A percentile compares a stretch with the other conserved stretches of the same genome.
Conservation (phyloP, 2,329 filamentous ascomycete genomes). For the Fusarium multiceps region DNA sequence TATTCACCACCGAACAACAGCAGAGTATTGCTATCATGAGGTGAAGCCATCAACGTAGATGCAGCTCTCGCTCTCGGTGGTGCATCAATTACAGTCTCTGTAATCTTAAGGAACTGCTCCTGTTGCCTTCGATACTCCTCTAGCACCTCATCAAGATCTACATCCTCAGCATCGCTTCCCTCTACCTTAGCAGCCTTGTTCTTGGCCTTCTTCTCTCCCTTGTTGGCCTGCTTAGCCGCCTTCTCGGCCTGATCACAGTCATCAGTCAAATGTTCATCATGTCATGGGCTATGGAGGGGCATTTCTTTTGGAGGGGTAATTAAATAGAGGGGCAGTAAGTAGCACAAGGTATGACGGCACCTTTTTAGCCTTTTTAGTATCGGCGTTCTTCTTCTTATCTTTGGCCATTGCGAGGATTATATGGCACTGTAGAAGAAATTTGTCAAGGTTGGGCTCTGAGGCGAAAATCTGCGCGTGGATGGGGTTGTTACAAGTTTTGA, state of each 20-base stretch:
- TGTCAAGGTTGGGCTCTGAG: constrained; percentile 19
- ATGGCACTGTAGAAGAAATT: constrained; percentile 5
- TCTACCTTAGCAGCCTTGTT: constrained; percentile 74
- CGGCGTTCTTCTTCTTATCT: constrained; percentile 63
- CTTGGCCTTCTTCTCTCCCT: constrained; percentile 87
- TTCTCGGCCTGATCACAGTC: constrained; percentile 63
- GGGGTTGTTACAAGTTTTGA: constrained; percentile 42
- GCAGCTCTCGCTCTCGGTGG: constrained; percentile 84
- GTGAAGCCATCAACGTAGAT: constrained; percentile 84
- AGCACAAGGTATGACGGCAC: constrained; percentile 46
- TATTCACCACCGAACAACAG: constrained; percentile 96
- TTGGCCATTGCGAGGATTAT: constrained; percentile 57
- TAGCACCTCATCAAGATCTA: constrained; percentile 92
- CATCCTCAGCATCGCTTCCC: constrained; percentile 90
- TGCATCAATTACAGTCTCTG: constrained; percentile 76
- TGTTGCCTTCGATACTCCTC: constrained; percentile 94
- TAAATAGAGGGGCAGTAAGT: constrained; percentile 31
- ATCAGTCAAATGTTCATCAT: constrained; percentile 31
- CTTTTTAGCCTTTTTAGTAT: constrained; percentile 64
- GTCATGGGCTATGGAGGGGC: constrained; percentile 25
- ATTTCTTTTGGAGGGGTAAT: constrained; percentile 37
- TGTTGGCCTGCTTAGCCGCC: constrained; percentile 85
- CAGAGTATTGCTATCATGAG: constrained; percentile 86
- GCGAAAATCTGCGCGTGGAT: constrained; percentile 44
- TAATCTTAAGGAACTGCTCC: constrained; percentile 93